Evolutionary conservation across 495 filamentous ascomycete species (phyloP).

Genomic region (Penicillium cataractarum): DNA sequence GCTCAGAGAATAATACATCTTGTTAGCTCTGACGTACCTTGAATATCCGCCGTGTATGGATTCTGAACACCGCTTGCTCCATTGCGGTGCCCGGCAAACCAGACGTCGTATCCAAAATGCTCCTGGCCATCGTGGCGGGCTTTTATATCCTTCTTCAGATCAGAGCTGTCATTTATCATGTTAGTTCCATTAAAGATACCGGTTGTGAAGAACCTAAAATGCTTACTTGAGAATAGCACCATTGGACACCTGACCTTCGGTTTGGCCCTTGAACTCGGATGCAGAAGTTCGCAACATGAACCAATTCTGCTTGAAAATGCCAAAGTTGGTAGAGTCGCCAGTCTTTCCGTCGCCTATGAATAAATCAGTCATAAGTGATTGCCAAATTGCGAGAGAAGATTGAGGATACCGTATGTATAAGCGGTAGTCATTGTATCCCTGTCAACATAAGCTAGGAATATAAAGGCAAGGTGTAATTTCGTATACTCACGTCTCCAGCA

Average conservation of each 20-base stretch:
- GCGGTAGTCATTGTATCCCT: constrained; percentile 40
- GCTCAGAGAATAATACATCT: not conserved
- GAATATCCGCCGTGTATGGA: constrained; percentile 29
- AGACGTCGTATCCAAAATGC: constrained; percentile 30
- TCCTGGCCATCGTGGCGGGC: constrained; percentile 33
- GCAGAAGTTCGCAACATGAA: constrained; percentile 38
- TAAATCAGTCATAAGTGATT: constrained; percentile 4
- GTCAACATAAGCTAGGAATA: not conserved
- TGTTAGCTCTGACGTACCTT: constrained; percentile 17
- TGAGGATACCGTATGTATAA: constrained; percentile 37
- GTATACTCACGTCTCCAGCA: constrained; percentile 42
- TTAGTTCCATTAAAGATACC: not conserved
- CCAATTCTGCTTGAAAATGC: constrained; percentile 47
- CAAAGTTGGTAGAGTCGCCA: constrained; percentile 36
- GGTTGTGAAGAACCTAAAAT: not conserved
- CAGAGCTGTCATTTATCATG: constrained; percentile 11
- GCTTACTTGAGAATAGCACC: constrained; percentile 35
- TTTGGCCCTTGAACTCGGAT: constrained; percentile 29
- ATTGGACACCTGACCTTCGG: constrained; percentile 21
- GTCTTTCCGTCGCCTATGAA: constrained; percentile 34
- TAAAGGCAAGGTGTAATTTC: not conserved
- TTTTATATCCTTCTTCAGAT: constrained; percentile 30
- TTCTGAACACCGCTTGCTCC: constrained; percentile 27
- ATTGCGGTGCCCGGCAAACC: constrained; percentile 35
- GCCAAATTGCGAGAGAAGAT: not conserved